These are phyloP conservation scores for Ilyonectria robusta DNA, from an alignment of 2,329 filamentous ascomycete species.

Conservation along the genomic window DNA sequence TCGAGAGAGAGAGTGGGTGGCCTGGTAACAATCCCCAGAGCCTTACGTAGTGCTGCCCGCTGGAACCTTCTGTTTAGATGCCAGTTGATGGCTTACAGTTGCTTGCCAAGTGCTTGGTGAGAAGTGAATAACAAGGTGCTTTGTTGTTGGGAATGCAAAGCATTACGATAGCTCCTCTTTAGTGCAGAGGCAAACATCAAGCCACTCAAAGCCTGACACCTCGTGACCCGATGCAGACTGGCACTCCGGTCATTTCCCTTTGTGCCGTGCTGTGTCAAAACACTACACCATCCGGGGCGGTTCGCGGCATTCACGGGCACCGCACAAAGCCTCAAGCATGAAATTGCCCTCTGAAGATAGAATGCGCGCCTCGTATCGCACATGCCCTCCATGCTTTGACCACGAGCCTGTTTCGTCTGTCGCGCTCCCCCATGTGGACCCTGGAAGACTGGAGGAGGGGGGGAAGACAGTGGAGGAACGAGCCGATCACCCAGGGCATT, in stretches of 20 bases:
- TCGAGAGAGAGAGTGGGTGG: not conserved
- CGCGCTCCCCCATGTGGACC: slow-evolving; percentile 20
- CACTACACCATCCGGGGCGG: not conserved
- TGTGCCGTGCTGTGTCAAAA: not conserved
- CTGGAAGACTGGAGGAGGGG: slow-evolving; percentile 5
- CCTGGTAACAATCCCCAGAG: not conserved
- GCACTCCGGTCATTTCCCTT: not conserved
- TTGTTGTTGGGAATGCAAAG: slow-evolving; percentile 1
- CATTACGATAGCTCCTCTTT: not conserved
- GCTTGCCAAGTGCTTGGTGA: not conserved
- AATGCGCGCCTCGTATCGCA: slow-evolving; percentile 24
- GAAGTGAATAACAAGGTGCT: not conserved
- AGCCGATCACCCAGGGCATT: slow-evolving; percentile 23
- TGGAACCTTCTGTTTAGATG: slow-evolving; percentile 1
- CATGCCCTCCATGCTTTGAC: slow-evolving; percentile 21
- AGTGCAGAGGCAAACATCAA: not conserved
- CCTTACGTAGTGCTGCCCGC: not conserved
- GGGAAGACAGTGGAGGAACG: slow-evolving; percentile 19
- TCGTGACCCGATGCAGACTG: not conserved
- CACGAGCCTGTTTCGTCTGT: slow-evolving; percentile 15
- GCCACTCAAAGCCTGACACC: not conserved
- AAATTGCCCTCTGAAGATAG: slow-evolving; percentile 14
- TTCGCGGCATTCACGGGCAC: not conserved
- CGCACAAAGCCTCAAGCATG: not conserved
- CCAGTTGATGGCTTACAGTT: not conserved